Base-by-base conservation (phyloP, 2,329 filamentous ascomycete species). In the Sarocladium brachiariae region DNA sequence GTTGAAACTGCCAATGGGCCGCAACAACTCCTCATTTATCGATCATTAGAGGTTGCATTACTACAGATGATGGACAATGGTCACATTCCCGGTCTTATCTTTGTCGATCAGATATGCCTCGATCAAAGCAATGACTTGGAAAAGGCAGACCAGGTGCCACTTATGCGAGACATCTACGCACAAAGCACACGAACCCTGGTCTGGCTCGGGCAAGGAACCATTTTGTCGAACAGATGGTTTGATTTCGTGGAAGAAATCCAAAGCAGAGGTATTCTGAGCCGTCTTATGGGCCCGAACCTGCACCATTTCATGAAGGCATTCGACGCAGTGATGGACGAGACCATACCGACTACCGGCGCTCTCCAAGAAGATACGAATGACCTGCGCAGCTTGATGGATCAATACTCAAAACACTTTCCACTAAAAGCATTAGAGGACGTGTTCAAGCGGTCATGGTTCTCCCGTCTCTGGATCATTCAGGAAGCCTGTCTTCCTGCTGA, bases 381-480 rank as follows among this genome's bases (percentile, higher is more conserved):
- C 9, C 23, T 67, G 0, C 51, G 65, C 2, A 52, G 46, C 10
- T 53, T 65, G 1, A 8, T 67, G 0, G 51, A 50, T 0, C 56
- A 51, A 1, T 57, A 57, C 27, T 59, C 59, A 2, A 25, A 54
- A 1, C 27, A 16, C 2, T 66, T 59, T 34, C 64, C 64, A 2
- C 34, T 65, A 1, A 50, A 55, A 2, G 61, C 59, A 6, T 52
- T 59, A n/a, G 45, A 52, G 1, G 63, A 64, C 23, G 53, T 66
- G 2, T 54, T 67, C 24, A 50, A 55, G 11, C 56, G 63, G 3
- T 7, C 51, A 1, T 68, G 65, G 65, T 61, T 63, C 50, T 55
- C 50, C 19, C 64, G 66, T 4, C 53, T 68, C 1, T 69, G 66
- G 66, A 61, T 58, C 2, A 62, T 68, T 6, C 65, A 67, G 53